Evolutionary conservation across 2,329 filamentous ascomycete genomes (phyloP), one percentile per base, ranked within the genome.

Genomic region (Lecanosticta acicola): DNA sequence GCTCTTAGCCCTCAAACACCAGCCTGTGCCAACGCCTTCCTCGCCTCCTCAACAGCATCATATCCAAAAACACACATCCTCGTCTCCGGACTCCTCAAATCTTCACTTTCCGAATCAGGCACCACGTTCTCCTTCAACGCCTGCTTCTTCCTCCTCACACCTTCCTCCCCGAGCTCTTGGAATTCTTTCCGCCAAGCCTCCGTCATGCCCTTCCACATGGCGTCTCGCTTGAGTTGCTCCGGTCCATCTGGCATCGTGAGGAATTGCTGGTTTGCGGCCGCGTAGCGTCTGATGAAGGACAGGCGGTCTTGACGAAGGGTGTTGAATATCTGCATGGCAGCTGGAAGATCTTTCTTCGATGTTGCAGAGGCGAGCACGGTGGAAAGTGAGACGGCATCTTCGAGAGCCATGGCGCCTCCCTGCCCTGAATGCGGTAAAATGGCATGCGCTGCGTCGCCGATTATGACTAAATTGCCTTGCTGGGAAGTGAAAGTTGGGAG

Each of bases 11-110:
- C n/a, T n/a, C n/a, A n/a, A n/a, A n/a, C n/a, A n/a, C n/a, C n/a
- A n/a, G n/a, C n/a, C n/a, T n/a, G n/a, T n/a, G n/a, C n/a, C n/a
- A n/a, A n/a, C n/a, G n/a, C n/a, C n/a, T n/a, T n/a, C n/a, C n/a
- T n/a, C n/a, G n/a, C n/a, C n/a, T n/a, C n/a, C n/a, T n/a, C n/a
- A n/a, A n/a, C n/a, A n/a, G n/a, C 40, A 43, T 50, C 43, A 34
- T 46, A 50, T 13, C 47, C 43, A 32, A 38, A 43, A 13, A 46
- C 13, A 39, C 37, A 50, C 43, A 39, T 36, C 18, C 47, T 38
- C 10, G 38, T 41, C 16, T 41, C 48, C 13, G 45, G 48, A 18
- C 24, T 21, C n/a, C 39, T 29, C 20, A 48, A 34, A 39, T 46
- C 43, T 2, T 26, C 41, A 17, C 20, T 33, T 32, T 35, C 34